phyloP scores from a whole-genome alignment of 1,139 yeast genomes.

The Pichia sp. region DNA sequence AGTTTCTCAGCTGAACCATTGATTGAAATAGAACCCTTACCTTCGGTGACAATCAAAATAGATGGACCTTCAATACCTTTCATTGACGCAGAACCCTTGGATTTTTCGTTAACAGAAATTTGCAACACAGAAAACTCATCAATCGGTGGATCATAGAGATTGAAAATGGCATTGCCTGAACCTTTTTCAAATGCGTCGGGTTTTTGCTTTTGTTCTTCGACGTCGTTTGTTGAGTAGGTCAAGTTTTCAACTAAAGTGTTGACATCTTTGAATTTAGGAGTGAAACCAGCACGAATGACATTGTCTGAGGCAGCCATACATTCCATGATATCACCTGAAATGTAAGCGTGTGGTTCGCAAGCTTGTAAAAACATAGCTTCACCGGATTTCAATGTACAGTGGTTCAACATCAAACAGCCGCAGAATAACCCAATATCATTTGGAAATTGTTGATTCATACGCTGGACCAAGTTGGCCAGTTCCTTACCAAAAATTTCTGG shows the following conservation, averaged over 20 bases:
- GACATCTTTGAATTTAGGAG: slow-evolving; percentile 97
- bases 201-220: slow-evolving; percentile 82
- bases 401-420: slow-evolving; percentile 88
- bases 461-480: slow-evolving; percentile 62
- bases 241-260: slow-evolving; percentile 81
- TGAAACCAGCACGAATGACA: slow-evolving; percentile 96
- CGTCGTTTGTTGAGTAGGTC: slow-evolving; percentile 83
- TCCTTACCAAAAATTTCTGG: slow-evolving; percentile 45
- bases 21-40: slow-evolving; percentile 52
- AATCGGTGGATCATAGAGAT: slow-evolving; percentile 89
- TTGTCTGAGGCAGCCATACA: slow-evolving; percentile 99
- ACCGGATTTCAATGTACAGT: slow-evolving; percentile 75
- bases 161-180: slow-evolving; percentile 56
- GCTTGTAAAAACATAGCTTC: slow-evolving; percentile 97
- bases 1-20: slow-evolving; percentile 34
- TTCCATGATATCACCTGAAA: slow-evolving; percentile 93
- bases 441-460: slow-evolving; percentile 85
- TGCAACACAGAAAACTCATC: slow-evolving; percentile 91
- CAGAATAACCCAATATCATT: slow-evolving; percentile 92
- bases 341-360: slow-evolving; percentile 96
- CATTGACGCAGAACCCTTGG: slow-evolving; percentile 34
- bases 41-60: slow-evolving; percentile 74
- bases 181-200: slow-evolving; percentile 59
- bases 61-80: slow-evolving; percentile 79
- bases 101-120: slow-evolving; percentile 42